Base-by-base conservation (phyloP, 139 green algal species). In the Parachlorella kessleri region DNA sequence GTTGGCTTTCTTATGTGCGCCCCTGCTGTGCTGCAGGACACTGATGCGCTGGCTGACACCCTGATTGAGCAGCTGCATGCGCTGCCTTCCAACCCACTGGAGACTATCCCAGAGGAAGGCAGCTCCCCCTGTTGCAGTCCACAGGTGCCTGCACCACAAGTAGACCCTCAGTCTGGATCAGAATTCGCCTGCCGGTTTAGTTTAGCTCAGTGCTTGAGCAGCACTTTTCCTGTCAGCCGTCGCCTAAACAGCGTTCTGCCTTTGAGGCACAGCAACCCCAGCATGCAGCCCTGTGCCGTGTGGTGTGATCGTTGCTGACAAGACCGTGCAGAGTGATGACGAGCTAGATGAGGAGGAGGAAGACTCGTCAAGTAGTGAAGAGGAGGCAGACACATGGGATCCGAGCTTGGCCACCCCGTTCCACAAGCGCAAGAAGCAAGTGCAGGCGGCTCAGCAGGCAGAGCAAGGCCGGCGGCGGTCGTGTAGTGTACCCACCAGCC, bases 331-430 rank as follows among this genome's bases (percentile, higher is more conserved):
- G n/a, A n/a, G n/a, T n/a, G n/a, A n/a, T n/a, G n/a, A n/a, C n/a
- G n/a, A n/a, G n/a, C n/a, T n/a, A n/a, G n/a, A n/a, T n/a, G n/a
- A n/a, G 40, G 74, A 84, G 26, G 74, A 82, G 59, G 82, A 82
- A 18, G 79, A 88, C 32, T 72, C 10, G 10, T 53, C 35, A 8
- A 72, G 9, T 26, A 68, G 63, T 59, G 80, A 79, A 41, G 76
- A 85, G 68, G 73, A 84, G 14, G 80, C 81, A 18, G 79, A 81
- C 7, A 73, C 81, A 2, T 92, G 89, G 89, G 78, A 91, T 38
- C 85, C 85, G 24, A 59, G 38, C 24, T 59, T 77, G 26, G 81
- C 87, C 54, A 92, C 88, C 10, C 88, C 87, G 14, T 14, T 59
- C 21, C 14, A 28, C 14, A 59, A 59, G 21, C 48, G 48, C 48